Conservation (phyloP, 2,329 filamentous ascomycete genomes). For the Talaromyces sp. region DNA sequence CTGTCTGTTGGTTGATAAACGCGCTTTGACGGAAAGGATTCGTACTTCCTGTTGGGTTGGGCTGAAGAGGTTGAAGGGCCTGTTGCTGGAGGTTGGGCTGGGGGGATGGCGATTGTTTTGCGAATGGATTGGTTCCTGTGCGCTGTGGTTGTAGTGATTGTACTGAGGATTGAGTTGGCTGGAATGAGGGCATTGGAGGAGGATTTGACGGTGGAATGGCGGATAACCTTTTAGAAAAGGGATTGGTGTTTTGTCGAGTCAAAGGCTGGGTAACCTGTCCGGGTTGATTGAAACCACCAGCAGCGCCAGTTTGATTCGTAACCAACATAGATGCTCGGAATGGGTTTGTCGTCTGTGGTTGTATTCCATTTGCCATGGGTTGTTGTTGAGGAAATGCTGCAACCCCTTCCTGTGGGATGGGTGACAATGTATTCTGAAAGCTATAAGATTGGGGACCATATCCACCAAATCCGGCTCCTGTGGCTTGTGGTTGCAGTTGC, state of each 20-base stretch:
- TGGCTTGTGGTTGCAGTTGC: slow-evolving; percentile 56
- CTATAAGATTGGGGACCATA: slow-evolving; percentile 61
- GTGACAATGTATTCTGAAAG: slow-evolving; percentile 38
- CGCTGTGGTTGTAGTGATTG: slow-evolving; percentile 50
- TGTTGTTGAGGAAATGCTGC: slow-evolving; percentile 44
- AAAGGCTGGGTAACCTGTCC: slow-evolving; percentile 44
- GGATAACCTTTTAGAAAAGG: slow-evolving; percentile 65
- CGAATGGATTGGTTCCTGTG: slow-evolving; percentile 70
- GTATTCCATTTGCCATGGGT: slow-evolving; percentile 34
- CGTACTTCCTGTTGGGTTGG: slow-evolving; percentile 79
- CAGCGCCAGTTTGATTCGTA: slow-evolving; percentile 44
- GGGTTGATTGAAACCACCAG: slow-evolving; percentile 31
- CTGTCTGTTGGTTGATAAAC: slow-evolving; percentile 84
- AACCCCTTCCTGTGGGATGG: slow-evolving; percentile 48
- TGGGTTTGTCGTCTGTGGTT: slow-evolving; percentile 66
- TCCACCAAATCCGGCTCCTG: slow-evolving; percentile 77
- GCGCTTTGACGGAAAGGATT: slow-evolving; percentile 92
- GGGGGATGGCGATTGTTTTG: slow-evolving; percentile 48
- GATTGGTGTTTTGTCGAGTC: slow-evolving; percentile 70
- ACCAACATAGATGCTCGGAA: slow-evolving; percentile 85
- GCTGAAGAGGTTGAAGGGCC: slow-evolving; percentile 48
- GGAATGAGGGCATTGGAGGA: slow-evolving; percentile 20
- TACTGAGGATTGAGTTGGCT: slow-evolving; percentile 35
- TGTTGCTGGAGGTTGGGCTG: slow-evolving; percentile 28
- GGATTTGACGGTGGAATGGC: slow-evolving; percentile 23